Evolutionary conservation across 257 asterid genomes (phyloP), one percentile per base, ranked within the genome.

Genomic region (Solanum tarijense): DNA sequence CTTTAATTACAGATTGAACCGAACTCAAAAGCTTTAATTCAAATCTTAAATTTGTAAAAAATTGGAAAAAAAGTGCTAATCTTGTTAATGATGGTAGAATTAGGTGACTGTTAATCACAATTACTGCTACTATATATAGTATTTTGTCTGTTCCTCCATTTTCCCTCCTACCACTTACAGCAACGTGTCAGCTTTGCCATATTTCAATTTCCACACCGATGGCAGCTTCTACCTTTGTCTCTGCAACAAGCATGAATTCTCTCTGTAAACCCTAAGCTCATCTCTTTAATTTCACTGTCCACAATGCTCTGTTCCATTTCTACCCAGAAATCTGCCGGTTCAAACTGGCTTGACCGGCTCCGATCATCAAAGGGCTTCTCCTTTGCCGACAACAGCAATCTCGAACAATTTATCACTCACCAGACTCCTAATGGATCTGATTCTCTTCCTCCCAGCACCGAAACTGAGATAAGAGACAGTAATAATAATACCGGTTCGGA

Each of bases 321-420:
- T 32, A 62, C 93, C 78, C 91, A 91, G 41, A 95, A 95, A 90
- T 93, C 38, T 0, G 21, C 96, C 76, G 89, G 94, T 75, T 88
- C 95, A 55, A 91, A 86, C 72, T 96, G 99, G 98, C 93, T 95
- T 85, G 95, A 94, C 87, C 97, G 98, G 86, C 92, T 96, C 88
- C 95, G 98, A 38, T 93, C 91, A 29, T 93, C 98, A 83, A 96
- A 92, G 88, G 98, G 99, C 66, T 92, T 97, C 92, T 90, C 93
- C 43, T 88, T 91, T 43, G 89, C 88, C 81, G 86, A 86, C 68
- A 87, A 88, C 81, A 4, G 90, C 87, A 94, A 93, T 88, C 95
- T 94, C 92, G 98, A 93, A 8, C 90, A 91, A 35, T 95, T 95
- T 85, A 88, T 93, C 21, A 35, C 83, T 72, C 86, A 58, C 71